A percentile compares a stretch with the other conserved stretches of the same genome.
These are phyloP conservation scores for Gloeophyllum trabeum DNA, from an alignment of 768 basidiomycete genomes.

Conservation along the genomic window DNA sequence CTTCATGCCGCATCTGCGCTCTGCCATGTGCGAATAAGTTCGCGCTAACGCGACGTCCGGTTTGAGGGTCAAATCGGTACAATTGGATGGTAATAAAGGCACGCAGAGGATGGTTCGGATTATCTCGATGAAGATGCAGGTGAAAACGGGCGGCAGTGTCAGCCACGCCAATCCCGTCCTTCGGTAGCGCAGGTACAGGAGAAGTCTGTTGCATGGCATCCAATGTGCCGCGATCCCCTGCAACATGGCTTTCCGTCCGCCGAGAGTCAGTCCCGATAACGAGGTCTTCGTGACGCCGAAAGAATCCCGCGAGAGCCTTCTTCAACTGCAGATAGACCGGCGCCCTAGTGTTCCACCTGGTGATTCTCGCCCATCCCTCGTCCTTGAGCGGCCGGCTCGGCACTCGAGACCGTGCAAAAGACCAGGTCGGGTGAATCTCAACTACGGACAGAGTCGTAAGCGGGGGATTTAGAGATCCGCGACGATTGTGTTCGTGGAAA, in stretches of 20 bases:
- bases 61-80: conserved; percentile 32
- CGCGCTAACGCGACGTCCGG: conserved; percentile 28
- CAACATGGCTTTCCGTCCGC: conserved; percentile 28
- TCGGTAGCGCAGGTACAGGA: no score
- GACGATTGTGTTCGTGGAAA: conserved; percentile 49
- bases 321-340: conserved; percentile 46
- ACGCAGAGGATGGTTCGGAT: conserved; percentile 33
- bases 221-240: conserved; percentile 23
- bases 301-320: conserved; percentile 19
- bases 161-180: conserved; percentile 27
- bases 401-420: conserved; percentile 32
- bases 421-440: conserved; percentile 50
- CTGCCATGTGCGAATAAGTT: conserved; percentile 37
- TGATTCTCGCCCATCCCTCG: conserved; percentile 43
- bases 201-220: no score
- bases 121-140: conserved; percentile 41
- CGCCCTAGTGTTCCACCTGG: conserved; percentile 41
- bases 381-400: conserved; percentile 17
- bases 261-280: conserved; percentile 34
- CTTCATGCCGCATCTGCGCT: conserved; percentile 33
- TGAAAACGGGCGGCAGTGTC: conserved; percentile 51
- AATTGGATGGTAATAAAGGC: conserved; percentile 43
- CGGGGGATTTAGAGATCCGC: conserved; percentile 43
- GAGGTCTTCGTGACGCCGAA: conserved; percentile 21
- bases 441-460: conserved; percentile 38